Conservation (phyloP, 2,329 filamentous ascomycete species). For the Ambrosiella cleistominuta region DNA sequence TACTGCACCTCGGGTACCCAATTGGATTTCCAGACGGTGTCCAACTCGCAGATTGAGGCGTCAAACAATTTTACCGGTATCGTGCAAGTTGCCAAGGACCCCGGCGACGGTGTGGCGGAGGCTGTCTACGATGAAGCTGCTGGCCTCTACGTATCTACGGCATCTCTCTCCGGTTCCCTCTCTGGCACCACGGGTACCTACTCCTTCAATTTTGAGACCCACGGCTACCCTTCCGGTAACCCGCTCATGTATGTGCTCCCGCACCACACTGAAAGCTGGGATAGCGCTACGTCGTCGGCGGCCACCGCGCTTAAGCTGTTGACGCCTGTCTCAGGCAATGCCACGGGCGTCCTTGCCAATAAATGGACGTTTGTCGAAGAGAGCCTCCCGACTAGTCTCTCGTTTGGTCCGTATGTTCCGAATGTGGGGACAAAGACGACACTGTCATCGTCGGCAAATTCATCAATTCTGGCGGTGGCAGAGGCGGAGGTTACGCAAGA, state of each 20-base stretch:
- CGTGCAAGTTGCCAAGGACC: constrained; percentile 70
- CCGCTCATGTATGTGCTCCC: constrained; percentile 78
- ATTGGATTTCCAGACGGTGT: constrained; percentile 50
- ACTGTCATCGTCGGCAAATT: constrained; percentile 37
- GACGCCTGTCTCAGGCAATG: constrained; percentile 72
- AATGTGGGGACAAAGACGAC: constrained; percentile 26
- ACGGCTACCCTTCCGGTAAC: constrained; percentile 39
- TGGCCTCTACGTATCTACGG: constrained; percentile 54
- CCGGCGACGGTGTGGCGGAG: constrained; percentile 34
- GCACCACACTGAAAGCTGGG: constrained; percentile 67
- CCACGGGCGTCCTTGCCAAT: constrained; percentile 53
- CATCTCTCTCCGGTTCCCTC: constrained; percentile 45
- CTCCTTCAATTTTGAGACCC: constrained; percentile 53
- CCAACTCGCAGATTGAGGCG: constrained; percentile 47
- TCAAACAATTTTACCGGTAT: constrained; percentile 53
- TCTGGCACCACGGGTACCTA: constrained; percentile 49
- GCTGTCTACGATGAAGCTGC: constrained; percentile 55
- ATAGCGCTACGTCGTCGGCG: constrained; percentile 33
- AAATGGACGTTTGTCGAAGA: constrained; percentile 63
- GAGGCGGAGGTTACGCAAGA: constrained; percentile 59
- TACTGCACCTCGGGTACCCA: constrained; percentile 39
- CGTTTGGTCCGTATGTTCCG: constrained; percentile 62
- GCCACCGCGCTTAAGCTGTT: constrained; percentile 43
- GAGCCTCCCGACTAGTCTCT: constrained; percentile 54
- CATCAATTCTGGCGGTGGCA: constrained; percentile 43